phyloP scores from a whole-genome alignment of 441 rosid species.

The Populus hybrid region DNA sequence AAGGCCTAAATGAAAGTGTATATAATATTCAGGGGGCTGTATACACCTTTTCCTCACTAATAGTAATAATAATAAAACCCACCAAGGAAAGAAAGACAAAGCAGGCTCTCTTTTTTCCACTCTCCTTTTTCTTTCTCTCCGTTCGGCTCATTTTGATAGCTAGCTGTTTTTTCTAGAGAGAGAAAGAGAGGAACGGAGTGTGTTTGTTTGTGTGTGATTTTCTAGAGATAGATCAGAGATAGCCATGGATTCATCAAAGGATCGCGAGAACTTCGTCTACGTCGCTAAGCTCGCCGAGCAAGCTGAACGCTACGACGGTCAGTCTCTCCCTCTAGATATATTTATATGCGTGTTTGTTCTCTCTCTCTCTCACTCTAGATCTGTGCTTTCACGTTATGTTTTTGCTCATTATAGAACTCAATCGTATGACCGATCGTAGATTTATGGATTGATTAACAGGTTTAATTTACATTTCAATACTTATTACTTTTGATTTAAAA shows the following conservation, averaged over 20 bases:
- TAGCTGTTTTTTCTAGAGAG: neutral
- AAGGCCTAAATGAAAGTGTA: neutral
- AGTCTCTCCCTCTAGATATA: neutral
- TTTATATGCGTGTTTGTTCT: neutral
- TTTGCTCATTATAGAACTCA: neutral
- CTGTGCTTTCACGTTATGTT: neutral
- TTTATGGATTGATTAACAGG: neutral
- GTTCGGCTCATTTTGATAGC: neutral
- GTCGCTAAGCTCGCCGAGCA: slow-evolving; percentile 1
- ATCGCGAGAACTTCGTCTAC: slow-evolving; percentile 26
- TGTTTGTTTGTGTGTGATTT: neutral
- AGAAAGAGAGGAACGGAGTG: neutral
- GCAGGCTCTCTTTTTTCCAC: neutral
- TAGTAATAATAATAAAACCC: neutral
- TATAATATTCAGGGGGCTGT: no score
- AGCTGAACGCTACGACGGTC: slow-evolving; percentile 29
- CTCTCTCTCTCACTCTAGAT: neutral
- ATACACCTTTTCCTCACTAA: no score
- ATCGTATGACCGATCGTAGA: neutral
- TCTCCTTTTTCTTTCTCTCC: neutral
- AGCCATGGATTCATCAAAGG: slow-evolving; percentile 24
- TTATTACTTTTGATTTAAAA: no score
- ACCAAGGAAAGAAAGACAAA: neutral
- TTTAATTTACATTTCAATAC: neutral
- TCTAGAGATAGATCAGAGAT: neutral